Conservation (phyloP, 176 grass and related monocot species). For the Triticum turgidum region DNA sequence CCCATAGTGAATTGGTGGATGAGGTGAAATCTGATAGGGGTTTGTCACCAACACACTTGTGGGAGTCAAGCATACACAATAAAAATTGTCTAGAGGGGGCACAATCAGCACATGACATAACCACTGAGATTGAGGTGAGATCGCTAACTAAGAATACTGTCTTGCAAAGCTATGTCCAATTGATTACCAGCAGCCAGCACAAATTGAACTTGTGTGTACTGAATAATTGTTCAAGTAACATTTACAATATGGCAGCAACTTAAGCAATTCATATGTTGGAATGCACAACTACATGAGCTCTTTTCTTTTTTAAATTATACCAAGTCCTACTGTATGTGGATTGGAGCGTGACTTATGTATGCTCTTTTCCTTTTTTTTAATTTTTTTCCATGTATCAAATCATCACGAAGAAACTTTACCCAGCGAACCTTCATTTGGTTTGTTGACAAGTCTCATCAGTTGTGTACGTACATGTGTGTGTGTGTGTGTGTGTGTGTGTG, state of each 20-base stretch:
- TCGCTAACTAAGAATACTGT: background rate
- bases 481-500: background rate
- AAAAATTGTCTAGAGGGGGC: background rate
- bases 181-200: background rate
- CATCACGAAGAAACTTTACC: background rate
- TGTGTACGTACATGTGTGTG: background rate
- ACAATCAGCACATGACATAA: background rate
- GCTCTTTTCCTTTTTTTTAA: background rate
- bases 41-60: background rate
- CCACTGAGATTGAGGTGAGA: background rate
- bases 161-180: background rate
- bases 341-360: background rate
- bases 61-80: background rate
- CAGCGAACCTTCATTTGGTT: background rate
- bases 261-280: background rate
- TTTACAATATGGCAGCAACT: background rate
- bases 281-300: background rate
- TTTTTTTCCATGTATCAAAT: background rate
- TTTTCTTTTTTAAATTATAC: background rate
- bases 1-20: background rate
- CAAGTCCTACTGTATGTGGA: background rate
- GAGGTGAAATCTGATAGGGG: background rate
- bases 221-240: background rate
- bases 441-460: background rate
- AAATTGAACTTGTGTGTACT: background rate